phyloP scores from a whole-genome alignment of 805 yeast species.

The Suhomyces faveliae region DNA sequence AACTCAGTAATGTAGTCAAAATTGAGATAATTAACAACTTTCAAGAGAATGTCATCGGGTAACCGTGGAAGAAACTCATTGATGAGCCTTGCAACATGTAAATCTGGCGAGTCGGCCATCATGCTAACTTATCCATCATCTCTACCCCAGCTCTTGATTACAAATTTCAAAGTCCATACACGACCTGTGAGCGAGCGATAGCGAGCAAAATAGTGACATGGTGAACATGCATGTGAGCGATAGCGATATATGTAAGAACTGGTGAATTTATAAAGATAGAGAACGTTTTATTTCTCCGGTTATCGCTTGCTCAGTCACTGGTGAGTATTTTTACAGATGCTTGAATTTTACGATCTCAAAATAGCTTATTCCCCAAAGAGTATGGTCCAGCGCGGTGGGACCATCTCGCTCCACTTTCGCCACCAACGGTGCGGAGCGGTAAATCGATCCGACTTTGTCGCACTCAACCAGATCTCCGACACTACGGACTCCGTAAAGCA shows the following conservation, averaged over 20 bases:
- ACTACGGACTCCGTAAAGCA: neutral
- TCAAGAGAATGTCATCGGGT: conserved; percentile 23
- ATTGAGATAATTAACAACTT: conserved; percentile 19
- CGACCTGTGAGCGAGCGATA: too few species aligned
- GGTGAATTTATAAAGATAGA: too few species aligned
- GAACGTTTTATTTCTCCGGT: too few species aligned
- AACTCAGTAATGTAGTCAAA: conserved; percentile 23
- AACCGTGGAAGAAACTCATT: conserved; percentile 13
- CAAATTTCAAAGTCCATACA: neutral
- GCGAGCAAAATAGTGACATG: too few species aligned
- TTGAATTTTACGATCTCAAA: too few species aligned
- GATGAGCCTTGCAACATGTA: conserved; percentile 8
- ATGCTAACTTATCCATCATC: neutral
- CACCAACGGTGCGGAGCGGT: neutral
- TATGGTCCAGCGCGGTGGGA: too few species aligned
- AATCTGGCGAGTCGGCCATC: neutral
- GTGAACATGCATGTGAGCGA: too few species aligned
- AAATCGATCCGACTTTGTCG: neutral
- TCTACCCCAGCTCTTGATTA: neutral
- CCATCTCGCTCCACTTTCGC: too few species aligned
- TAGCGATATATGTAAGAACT: too few species aligned
- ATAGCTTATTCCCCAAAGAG: too few species aligned
- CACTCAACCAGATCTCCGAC: neutral
- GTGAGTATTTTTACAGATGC: too few species aligned
- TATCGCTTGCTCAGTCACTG: too few species aligned